Percentiles rank a stretch among this genome's conserved stretches.
phyloP scores from a whole-genome alignment of 495 filamentous ascomycete species.

The Penicillium egyptiacum region DNA sequence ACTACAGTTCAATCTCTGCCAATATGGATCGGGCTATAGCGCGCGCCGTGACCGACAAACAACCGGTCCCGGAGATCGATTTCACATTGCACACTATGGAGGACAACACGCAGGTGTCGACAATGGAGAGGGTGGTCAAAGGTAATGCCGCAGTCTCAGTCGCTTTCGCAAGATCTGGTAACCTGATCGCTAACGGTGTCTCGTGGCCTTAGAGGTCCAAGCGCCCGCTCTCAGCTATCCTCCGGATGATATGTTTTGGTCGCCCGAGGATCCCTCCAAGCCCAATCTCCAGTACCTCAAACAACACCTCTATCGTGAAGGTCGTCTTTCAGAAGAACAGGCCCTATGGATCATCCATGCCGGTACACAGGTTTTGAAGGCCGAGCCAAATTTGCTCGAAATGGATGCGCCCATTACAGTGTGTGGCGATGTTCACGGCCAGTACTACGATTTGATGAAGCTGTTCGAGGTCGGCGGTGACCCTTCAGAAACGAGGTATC shows the following conservation, averaged over 20 bases:
- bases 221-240: conserved; percentile 91
- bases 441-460: conserved; percentile 99
- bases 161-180: conserved; percentile 12
- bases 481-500: conserved; percentile 90
- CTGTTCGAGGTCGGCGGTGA: conserved; percentile 98
- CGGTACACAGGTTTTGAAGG: conserved; percentile 77
- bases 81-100: conserved; percentile 98
- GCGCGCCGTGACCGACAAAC: conserved; percentile 87
- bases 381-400: conserved; percentile 93
- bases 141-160: conserved; percentile 54
- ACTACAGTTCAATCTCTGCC: conserved; percentile 12
- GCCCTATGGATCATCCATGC: conserved; percentile 90
- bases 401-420: conserved; percentile 99
- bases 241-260: conserved; percentile 75
- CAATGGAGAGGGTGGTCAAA: conserved; percentile 93
- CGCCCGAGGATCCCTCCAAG: conserved; percentile 79
- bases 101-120: conserved; percentile 92
- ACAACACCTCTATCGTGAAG: conserved; percentile 97
- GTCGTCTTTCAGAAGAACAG: conserved; percentile 93
- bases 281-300: conserved; percentile 93
- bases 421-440: conserved; percentile 96
- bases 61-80: conserved; percentile 93
- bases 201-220: conserved; percentile 72
- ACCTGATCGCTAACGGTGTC: conserved; percentile 19
- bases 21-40: conserved; percentile 49